Evolutionary conservation across 805 yeast genomes (phyloP), one percentile per base, ranked within the genome.

Genomic region (Ogataea henricii): DNA sequence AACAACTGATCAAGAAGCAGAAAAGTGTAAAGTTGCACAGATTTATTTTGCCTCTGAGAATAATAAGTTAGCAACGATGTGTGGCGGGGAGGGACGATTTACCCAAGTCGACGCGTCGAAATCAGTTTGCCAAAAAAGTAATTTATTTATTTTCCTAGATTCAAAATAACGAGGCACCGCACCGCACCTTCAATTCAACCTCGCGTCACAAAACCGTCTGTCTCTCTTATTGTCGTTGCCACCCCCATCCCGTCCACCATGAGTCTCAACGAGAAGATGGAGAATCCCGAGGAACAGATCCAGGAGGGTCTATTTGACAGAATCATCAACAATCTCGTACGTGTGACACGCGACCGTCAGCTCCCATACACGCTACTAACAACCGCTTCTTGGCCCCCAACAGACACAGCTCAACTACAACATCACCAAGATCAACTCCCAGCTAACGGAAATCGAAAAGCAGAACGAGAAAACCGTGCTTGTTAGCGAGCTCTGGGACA

Each of bases 251-350:
- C 6, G 6, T 4, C 30, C 35, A 20, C 16, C 17, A 52, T 34
- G 36, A 49, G 29, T 44, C 35, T 45, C 27, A 39, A 25, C 33
- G 56, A 52, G 23, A 51, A 41, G 33, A 87, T 87, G 95, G 89
- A 87, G 66, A 88, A 87, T 58, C 96, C 96, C 3, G 91, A 88
- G 60, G 91, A 87, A 58, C 86, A 85, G 60, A 86, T 80, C 6
- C 96, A 89, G 61, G 83, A 79, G 54, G 89, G 89, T 13, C 70
- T 89, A 18, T 71, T 86, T 34, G 79, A 87, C 9, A 79, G 96
- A 53, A 87, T 88, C n/a, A 81, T 86, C 42, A 80, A 78, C 63
- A 87, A 85, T 55, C 80, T 87, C 64, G 89, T 83, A 73, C 40
- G 89, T 77, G 14, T n/a, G 32, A 23, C 14, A n/a, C 25, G 21